Evolutionary conservation across 176 grass and related monocot species (phyloP).

Genomic region (Phoenix roebelenii): DNA sequence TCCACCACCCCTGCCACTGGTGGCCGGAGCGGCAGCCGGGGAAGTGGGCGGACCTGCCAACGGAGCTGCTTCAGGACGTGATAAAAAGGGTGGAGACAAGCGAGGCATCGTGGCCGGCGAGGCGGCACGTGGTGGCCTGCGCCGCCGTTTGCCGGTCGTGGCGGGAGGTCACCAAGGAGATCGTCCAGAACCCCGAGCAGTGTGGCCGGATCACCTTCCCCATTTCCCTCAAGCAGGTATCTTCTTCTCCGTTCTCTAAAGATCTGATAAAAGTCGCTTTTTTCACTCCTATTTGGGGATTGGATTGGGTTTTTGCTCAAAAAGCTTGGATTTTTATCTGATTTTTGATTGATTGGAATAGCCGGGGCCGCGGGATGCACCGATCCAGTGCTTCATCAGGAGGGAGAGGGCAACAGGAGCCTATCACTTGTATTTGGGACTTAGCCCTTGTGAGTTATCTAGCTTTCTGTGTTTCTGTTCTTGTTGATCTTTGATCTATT

Average conservation of each 20-base stretch:
- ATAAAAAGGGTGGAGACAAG: too few relatives aligned
- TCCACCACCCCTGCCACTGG: too few relatives aligned
- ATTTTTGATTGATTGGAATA: conserved; percentile 28
- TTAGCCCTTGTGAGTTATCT: conserved; percentile 73
- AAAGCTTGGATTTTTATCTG: background rate
- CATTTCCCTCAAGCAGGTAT: conserved; percentile 96
- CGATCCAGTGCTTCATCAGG: conserved; percentile 83
- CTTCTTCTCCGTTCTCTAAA: background rate
- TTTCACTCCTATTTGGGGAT: too few relatives aligned
- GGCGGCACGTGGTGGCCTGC: too few relatives aligned
- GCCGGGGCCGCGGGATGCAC: conserved; percentile 68
- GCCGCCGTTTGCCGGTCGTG: too few relatives aligned
- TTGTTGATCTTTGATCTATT: background rate
- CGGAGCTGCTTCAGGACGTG: too few relatives aligned
- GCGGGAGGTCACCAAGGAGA: conserved; percentile 51
- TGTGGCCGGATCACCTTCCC: conserved; percentile 92
- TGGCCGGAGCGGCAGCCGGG: too few relatives aligned
- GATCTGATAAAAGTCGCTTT: too few relatives aligned
- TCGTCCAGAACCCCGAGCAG: conserved; percentile 70
- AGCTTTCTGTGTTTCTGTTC: background rate
- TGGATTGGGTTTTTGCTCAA: too few relatives aligned
- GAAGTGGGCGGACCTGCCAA: too few relatives aligned
- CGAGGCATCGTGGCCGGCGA: too few relatives aligned
- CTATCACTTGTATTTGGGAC: conserved; percentile 82
- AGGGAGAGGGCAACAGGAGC: conserved; percentile 79